A percentile compares a stretch with the other conserved stretches of the same genome.
Evolutionary conservation across 2,329 filamentous ascomycete species (phyloP).

Genomic region (Epichloe amarillans): DNA sequence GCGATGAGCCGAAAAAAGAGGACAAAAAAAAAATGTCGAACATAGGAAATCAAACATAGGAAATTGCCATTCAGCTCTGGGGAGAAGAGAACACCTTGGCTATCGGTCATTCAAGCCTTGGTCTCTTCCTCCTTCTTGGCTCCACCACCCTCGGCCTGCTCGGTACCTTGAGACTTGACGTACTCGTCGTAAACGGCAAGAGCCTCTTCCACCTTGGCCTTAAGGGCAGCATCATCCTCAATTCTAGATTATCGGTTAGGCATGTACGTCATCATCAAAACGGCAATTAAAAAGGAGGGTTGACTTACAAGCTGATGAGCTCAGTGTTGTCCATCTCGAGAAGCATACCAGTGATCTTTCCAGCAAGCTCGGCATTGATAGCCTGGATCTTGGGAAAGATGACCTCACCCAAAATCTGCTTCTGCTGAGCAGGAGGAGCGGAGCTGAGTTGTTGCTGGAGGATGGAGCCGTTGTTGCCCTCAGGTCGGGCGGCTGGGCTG

Average conservation of each 20-base stretch:
- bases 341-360: conserved; percentile 99
- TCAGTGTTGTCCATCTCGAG: conserved; percentile 98
- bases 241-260: conserved; percentile 41
- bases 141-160: conserved; percentile 21
- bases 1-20: not conserved
- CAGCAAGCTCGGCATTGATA: conserved; percentile 88
- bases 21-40: conserved; percentile 12
- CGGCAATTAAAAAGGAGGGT: not conserved
- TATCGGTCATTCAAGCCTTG: conserved; percentile 23
- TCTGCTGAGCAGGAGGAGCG: conserved; percentile 64
- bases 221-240: conserved; percentile 77
- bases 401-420: conserved; percentile 95
- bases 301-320: conserved; percentile 84
- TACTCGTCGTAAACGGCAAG: conserved; percentile 98
- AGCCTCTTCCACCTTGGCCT: conserved; percentile 93
- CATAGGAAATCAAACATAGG: conserved; percentile 14
- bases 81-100: conserved; percentile 4
- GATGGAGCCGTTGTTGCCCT: conserved; percentile 20
- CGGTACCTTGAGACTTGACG: conserved; percentile 64
- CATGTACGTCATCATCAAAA: not conserved
- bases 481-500: conserved; percentile 34
- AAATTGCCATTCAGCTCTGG: conserved; percentile 4
- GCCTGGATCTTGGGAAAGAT: conserved; percentile 97
- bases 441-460: conserved; percentile 45
- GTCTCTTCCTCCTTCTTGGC: conserved; percentile 36